These are phyloP conservation scores for Xerocomus nothofagi DNA, from an alignment of 1,284 basidiomycete genomes.

Conservation along the genomic window DNA sequence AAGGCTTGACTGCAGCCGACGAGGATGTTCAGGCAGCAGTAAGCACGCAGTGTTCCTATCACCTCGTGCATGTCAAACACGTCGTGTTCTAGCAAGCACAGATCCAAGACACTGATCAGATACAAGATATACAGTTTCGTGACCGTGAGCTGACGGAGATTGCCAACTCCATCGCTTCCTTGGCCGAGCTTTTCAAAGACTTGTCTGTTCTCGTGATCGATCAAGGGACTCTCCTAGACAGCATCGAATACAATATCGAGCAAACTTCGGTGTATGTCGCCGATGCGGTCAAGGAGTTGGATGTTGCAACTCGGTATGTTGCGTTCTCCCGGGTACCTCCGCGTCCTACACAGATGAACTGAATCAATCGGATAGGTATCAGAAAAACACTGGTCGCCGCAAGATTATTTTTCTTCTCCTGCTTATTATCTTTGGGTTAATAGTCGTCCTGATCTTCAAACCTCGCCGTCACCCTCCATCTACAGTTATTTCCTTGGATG, in stretches of 20 bases:
- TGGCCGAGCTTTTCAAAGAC: constrained; percentile 97
- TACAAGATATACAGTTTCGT: constrained; percentile 58
- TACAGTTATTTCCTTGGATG: constrained; percentile 21
- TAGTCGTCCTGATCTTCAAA: constrained; percentile 81
- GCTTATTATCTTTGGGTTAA: constrained; percentile 84
- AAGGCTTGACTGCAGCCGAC: constrained; percentile 78
- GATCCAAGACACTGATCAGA: constrained; percentile 41
- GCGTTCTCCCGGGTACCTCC: neutral
- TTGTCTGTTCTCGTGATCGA: constrained; percentile 93
- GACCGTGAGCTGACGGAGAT: constrained; percentile 87
- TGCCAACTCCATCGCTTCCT: constrained; percentile 85
- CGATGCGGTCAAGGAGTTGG: constrained; percentile 84
- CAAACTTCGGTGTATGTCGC: constrained; percentile 81
- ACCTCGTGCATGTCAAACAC: constrained; percentile 18
- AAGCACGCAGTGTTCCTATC: constrained; percentile 30
- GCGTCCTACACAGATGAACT: neutral
- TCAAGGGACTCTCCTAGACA: constrained; percentile 95
- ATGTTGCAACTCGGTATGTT: constrained; percentile 75
- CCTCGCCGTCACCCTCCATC: constrained; percentile 51
- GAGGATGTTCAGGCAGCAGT: constrained; percentile 81
- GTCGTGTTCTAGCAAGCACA: constrained; percentile 37
- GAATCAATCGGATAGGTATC: constrained; percentile 61
- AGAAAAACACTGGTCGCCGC: constrained; percentile 88
- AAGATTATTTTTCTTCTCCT: constrained; percentile 92
- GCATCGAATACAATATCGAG: constrained; percentile 97